phyloP scores from a whole-genome alignment of 257 asterid species.

The Solanum paucissectum region DNA sequence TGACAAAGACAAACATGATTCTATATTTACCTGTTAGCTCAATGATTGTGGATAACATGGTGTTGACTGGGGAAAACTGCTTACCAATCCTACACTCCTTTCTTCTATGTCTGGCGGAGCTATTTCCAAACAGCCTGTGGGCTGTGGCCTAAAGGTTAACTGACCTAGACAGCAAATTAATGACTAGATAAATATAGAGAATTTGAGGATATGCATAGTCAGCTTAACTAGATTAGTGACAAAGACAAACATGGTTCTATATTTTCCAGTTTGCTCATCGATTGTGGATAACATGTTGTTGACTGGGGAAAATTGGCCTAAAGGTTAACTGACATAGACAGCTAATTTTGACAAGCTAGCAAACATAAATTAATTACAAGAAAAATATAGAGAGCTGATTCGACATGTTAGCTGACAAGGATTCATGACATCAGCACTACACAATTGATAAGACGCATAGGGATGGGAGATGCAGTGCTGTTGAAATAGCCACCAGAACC shows the following conservation, averaged over 20 bases:
- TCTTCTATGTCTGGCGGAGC: not conserved
- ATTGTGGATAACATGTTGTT: not conserved
- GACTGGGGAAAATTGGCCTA: not conserved
- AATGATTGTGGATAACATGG: not conserved
- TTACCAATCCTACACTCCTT: too few relatives aligned
- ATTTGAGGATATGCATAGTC: not conserved
- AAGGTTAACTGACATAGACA: not conserved
- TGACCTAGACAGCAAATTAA: not conserved
- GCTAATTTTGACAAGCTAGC: not conserved
- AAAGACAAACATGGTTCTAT: not conserved
- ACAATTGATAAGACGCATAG: not conserved
- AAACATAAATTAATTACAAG: not conserved
- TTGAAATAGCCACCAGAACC: not conserved
- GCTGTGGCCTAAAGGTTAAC: not conserved
- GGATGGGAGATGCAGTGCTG: not conserved
- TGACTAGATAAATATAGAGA: not conserved
- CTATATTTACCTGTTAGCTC: not conserved
- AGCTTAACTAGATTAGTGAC: not conserved
- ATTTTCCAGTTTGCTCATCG: not conserved
- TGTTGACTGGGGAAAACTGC: not conserved
- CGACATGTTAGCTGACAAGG: not conserved
- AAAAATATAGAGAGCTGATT: not conserved
- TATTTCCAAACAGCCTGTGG: not conserved
- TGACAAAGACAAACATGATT: not conserved
- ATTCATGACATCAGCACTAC: not conserved